Conservation (phyloP, 257 asterid species). For the Gynochthodes officinalis region DNA sequence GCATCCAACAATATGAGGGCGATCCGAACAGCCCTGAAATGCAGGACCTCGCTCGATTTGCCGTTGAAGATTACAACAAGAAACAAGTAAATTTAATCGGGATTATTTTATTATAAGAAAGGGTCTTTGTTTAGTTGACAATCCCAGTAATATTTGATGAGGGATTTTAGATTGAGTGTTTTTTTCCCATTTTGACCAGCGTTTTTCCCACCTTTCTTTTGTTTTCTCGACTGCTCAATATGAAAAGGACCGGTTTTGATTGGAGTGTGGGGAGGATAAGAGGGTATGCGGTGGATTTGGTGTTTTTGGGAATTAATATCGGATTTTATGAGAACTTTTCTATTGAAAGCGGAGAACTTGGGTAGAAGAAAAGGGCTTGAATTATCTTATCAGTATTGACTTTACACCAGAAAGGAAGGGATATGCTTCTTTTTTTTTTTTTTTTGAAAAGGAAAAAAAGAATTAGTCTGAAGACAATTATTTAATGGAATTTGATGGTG, state of each 20-base stretch:
- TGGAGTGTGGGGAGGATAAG: background rate
- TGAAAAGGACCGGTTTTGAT: background rate
- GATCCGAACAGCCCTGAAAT: slow-evolving; percentile 64
- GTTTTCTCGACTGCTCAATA: too few relatives aligned
- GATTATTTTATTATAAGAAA: background rate
- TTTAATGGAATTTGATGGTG: background rate
- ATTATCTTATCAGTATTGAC: background rate
- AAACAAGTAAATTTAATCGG: slow-evolving; percentile 46
- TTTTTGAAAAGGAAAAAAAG: too few relatives aligned
- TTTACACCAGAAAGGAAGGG: background rate
- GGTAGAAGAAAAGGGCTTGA: background rate
- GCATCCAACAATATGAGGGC: slow-evolving; percentile 44
- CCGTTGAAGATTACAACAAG: slow-evolving; percentile 63
- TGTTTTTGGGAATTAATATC: background rate
- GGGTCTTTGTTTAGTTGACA: background rate
- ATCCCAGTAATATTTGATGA: background rate
- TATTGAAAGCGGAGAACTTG: background rate
- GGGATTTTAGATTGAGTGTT: too few relatives aligned
- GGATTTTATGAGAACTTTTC: background rate
- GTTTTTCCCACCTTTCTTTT: background rate
- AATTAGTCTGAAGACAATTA: too few relatives aligned
- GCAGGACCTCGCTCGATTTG: slow-evolving; percentile 72
- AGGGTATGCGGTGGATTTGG: background rate
- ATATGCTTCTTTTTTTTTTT: too few relatives aligned
- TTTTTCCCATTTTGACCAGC: background rate